Evolutionary conservation across 192 early-diverging fungal genomes (phyloP), one percentile per base, ranked within the genome.

Genomic region (Coemansia javaensis): DNA sequence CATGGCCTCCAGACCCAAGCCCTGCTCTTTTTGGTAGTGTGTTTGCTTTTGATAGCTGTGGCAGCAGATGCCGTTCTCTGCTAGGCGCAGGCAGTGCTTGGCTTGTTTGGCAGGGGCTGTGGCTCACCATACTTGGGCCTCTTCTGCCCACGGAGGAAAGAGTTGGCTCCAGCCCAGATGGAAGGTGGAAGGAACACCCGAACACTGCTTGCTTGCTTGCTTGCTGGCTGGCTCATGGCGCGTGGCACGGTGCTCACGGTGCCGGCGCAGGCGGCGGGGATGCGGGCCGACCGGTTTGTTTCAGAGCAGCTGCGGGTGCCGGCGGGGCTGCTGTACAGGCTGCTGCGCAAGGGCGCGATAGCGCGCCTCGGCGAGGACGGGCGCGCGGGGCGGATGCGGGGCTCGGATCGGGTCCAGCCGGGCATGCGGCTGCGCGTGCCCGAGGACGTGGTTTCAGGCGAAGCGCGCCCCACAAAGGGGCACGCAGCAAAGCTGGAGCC

Each of bases 361-460:
- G 17, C 40, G 42, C 24, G 25, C 13, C 10, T 47, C 3, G 18
- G 43, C 23, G 32, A 2, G 2, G 32, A 13, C 18, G 8, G 25
- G 4, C 23, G 14, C n/a, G 5, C 18, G 33, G 4, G 24, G 21
- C 34, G 1, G 14, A 32, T 54, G 3, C 39, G 30, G 31, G 52
- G 52, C 23, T 15, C 21, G 21, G 42, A 45, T 17, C 17, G 40
- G 14, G 52, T 54, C 3, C 17, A 27, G 13, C 10, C 42, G 17
- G 52, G 52, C n/a, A 54, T 54, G 52, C 32, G 21, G 18, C 44
- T 54, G 16, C 33, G 16, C 8, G 12, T 54, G 3, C 41, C 52
- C 0, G 20, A 27, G 13, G 23, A 22, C 1, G 30, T 50, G 22
- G n/a, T 8, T 22, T 7, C 41, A 1, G 32, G 8, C 28, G 0